Evolutionary conservation across 2,329 filamentous ascomycete genomes (phyloP).

Genomic region (Alternaria hordeiaustralica): DNA sequence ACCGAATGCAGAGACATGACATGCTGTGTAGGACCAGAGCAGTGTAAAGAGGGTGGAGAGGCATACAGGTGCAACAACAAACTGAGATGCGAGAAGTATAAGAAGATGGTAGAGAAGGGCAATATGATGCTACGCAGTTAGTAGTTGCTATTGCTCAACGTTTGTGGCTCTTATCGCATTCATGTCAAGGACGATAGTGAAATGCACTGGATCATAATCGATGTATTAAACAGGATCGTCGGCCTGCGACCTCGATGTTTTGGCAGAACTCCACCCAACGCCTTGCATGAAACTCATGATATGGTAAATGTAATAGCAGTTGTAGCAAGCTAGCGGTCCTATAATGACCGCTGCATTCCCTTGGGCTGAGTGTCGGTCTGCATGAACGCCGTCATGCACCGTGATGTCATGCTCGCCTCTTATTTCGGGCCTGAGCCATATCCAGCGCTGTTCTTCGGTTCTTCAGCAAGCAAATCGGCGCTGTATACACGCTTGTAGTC

Average conservation of each 20-base stretch:
- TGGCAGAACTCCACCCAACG: background rate
- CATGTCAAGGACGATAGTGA: background rate
- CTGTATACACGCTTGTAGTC: constrained; percentile 44
- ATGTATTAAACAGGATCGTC: background rate
- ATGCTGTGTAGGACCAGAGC: background rate
- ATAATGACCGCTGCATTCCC: background rate
- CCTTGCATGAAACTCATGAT: background rate
- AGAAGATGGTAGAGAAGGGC: background rate
- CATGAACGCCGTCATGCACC: background rate
- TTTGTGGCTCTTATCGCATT: too few species aligned
- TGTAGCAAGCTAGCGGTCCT: background rate
- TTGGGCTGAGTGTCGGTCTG: background rate
- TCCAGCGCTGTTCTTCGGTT: constrained; percentile 30
- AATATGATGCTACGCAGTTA: background rate
- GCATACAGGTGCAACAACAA: background rate
- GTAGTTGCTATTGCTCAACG: too few species aligned
- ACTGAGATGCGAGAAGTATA: background rate
- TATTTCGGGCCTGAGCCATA: constrained; percentile 31
- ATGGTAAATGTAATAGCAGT: background rate
- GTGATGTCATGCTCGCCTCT: background rate
- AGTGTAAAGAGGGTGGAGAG: background rate
- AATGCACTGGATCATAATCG: background rate
- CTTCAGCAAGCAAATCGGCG: constrained; percentile 29
- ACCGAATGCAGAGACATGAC: background rate
- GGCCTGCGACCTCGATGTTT: background rate